A percentile compares a stretch with the other conserved stretches of the same genome.
phyloP scores from a whole-genome alignment of 352 stramenopile species.

The Blastocystis sp. region DNA sequence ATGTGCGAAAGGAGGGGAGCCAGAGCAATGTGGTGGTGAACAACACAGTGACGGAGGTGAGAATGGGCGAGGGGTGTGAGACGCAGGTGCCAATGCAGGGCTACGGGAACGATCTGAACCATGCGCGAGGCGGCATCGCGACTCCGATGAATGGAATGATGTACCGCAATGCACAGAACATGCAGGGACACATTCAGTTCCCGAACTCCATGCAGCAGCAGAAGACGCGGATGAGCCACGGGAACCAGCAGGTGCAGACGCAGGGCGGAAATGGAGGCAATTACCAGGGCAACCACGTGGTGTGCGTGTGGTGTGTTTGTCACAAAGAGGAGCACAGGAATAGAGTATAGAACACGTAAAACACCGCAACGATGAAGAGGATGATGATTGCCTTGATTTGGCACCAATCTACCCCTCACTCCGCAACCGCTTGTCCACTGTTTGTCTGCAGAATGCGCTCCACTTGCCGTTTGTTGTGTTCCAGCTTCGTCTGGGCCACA shows the following conservation, averaged over 20 bases:
- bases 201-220: not conserved
- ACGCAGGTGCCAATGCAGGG: not conserved
- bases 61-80: not conserved
- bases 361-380: slow-evolving; percentile 31
- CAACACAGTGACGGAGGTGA: not conserved
- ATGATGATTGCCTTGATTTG: slow-evolving; percentile 44
- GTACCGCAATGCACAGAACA: slow-evolving; percentile 3
- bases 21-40: not conserved
- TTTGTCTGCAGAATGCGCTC: slow-evolving; percentile 37
- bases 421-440: not conserved
- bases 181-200: not conserved
- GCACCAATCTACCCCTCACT: slow-evolving; percentile 40
- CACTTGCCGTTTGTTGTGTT: slow-evolving; percentile 3
- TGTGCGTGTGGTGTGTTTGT: slow-evolving; percentile 16
- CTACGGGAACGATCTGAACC: not conserved
- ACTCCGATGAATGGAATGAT: slow-evolving; percentile 34
- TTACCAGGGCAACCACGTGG: slow-evolving; percentile 19
- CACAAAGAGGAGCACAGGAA: slow-evolving; percentile 3
- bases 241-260: not conserved
- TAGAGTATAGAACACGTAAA: slow-evolving; percentile 36
- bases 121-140: not conserved
- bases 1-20: not conserved
- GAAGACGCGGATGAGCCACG: not conserved
- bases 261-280: slow-evolving; percentile 19
- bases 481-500: slow-evolving; percentile 37